Evolutionary conservation across 2,329 filamentous ascomycete genomes (phyloP).

Genomic region (Passalora sequoiae): DNA sequence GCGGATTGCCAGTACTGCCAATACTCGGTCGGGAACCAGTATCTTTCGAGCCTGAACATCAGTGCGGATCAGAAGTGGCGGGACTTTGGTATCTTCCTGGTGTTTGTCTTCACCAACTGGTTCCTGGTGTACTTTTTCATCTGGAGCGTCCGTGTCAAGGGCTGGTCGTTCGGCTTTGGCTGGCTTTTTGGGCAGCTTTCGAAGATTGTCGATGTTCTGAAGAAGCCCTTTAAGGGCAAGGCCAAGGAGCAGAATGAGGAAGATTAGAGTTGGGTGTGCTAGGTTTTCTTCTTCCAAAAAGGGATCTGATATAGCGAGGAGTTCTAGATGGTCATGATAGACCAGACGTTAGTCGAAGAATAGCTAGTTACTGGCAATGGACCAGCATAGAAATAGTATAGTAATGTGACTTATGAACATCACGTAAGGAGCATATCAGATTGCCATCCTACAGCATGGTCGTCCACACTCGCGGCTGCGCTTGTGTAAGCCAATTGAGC

Average conservation of each 20-base stretch:
- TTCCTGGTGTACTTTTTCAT: slow-evolving; percentile 63
- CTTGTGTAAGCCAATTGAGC: too few relatives aligned
- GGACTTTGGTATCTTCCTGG: slow-evolving; percentile 67
- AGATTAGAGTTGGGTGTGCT: too few relatives aligned
- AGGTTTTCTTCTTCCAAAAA: too few relatives aligned
- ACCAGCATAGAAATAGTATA: too few relatives aligned
- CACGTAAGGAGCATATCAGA: too few relatives aligned
- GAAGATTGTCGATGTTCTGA: slow-evolving; percentile 36
- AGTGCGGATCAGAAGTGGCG: slow-evolving; percentile 61
- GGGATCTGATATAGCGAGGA: too few relatives aligned
- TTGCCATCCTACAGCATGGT: too few relatives aligned
- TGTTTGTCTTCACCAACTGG: slow-evolving; percentile 67
- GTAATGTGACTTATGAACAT: too few relatives aligned
- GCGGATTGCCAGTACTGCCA: slow-evolving; percentile 65
- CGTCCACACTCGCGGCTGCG: too few relatives aligned
- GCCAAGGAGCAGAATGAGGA: slow-evolving; percentile 19
- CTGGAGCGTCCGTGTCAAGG: slow-evolving; percentile 64
- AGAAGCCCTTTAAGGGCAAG: slow-evolving; percentile 30
- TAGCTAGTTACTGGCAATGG: too few relatives aligned
- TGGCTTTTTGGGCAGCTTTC: slow-evolving; percentile 49
- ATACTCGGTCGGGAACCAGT: slow-evolving; percentile 61
- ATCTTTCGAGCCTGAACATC: slow-evolving; percentile 56
- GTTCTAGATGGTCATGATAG: too few relatives aligned
- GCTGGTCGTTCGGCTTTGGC: slow-evolving; percentile 66
- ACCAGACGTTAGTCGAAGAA: too few relatives aligned